Percentiles rank a stretch among this genome's conserved stretches.
Conservation (phyloP, 176 grass and related monocot genomes). For the Melocanna baccifera region DNA sequence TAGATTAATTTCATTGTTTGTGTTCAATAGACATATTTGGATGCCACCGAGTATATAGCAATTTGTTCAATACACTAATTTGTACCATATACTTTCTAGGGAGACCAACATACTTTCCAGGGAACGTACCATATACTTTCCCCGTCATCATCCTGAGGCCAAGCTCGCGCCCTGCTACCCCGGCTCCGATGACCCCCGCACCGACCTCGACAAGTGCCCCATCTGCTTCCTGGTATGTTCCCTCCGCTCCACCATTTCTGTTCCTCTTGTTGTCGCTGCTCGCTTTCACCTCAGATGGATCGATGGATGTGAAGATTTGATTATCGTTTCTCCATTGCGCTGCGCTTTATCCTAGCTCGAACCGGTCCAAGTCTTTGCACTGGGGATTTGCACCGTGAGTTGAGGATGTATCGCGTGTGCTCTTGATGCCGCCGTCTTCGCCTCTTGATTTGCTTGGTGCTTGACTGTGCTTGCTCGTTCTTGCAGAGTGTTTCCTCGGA, state of each 20-base stretch:
- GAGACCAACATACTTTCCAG: too few species aligned
- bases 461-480: neutral
- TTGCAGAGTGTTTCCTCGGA: slow-evolving; percentile 96
- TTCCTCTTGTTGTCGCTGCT: too few species aligned
- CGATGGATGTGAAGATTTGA: neutral
- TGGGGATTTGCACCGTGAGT: slow-evolving; percentile 93
- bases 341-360: slow-evolving; percentile 75
- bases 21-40: too few species aligned
- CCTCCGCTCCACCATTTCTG: neutral
- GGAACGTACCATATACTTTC: too few species aligned
- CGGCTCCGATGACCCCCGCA: slow-evolving; percentile 58
- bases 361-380: slow-evolving; percentile 84
- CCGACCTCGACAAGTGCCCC: slow-evolving; percentile 83
- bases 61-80: too few species aligned
- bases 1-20: too few species aligned
- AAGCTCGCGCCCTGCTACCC: slow-evolving; percentile 91
- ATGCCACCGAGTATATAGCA: too few species aligned
- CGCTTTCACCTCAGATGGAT: neutral
- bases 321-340: neutral
- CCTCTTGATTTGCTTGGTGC: neutral
- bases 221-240: slow-evolving; percentile 83
- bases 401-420: neutral
- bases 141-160: too few species aligned
- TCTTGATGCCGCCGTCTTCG: neutral
- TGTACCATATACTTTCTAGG: too few species aligned